Evolutionary conservation across 225 moss, liverwort and hornwort genomes (phyloP).

Genomic region (Ulota crispa): DNA sequence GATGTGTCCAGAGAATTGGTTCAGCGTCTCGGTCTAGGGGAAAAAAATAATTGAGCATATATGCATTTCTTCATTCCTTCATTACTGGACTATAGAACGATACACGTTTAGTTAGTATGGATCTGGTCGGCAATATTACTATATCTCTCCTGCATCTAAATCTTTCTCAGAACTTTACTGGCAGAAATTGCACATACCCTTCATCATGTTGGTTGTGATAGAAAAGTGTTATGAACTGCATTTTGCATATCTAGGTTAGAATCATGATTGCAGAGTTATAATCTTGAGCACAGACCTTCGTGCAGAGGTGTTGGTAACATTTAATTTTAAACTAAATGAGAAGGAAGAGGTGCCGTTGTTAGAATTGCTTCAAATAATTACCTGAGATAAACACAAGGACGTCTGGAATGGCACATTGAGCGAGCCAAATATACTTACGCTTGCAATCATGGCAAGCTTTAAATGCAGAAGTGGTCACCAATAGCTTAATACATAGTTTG

Average conservation of each 20-base stretch:
- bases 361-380: no score
- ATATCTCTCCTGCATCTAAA: background rate
- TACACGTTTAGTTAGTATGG: background rate
- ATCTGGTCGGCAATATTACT: background rate
- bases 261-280: background rate
- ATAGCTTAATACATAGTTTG: no score
- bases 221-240: background rate
- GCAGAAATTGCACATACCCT: background rate
- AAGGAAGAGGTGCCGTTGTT: no score
- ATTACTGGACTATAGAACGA: background rate
- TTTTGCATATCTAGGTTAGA: background rate
- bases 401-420: no score
- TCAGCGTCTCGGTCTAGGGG: conserved; percentile 20
- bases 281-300: no score
- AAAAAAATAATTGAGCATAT: conserved; percentile 10
- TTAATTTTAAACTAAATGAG: no score
- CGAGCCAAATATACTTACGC: no score
- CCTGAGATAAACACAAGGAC: no score
- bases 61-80: conserved; percentile 1
- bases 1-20: conserved; percentile 4
- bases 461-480: no score
- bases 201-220: conserved; percentile 2
- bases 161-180: background rate
- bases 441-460: no score
- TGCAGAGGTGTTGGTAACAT: no score